These are phyloP conservation scores for Hordeum marinum DNA, from an alignment of 176 grass and related monocot genomes.

Conservation along the genomic window DNA sequence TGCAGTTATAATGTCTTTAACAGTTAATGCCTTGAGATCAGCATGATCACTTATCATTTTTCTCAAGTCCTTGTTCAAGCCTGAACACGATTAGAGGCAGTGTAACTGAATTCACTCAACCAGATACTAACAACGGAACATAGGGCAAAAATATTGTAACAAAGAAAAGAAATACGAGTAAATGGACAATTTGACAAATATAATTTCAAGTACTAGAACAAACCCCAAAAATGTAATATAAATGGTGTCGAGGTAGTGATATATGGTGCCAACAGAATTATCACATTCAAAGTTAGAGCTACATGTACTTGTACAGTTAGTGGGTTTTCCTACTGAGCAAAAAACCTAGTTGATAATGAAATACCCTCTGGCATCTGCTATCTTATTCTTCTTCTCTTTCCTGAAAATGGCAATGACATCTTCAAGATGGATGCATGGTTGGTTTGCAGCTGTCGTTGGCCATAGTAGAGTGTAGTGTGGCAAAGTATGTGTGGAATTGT, in stretches of 20 bases:
- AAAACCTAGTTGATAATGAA: conserved; percentile 3
- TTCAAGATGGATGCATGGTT: neutral
- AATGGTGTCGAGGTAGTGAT: neutral
- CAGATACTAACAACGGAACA: neutral
- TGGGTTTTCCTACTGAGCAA: neutral
- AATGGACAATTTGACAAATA: neutral
- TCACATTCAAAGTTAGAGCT: neutral
- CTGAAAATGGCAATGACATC: neutral
- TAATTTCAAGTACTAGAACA: neutral
- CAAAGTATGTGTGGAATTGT: no score
- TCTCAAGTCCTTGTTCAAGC: conserved; percentile 92
- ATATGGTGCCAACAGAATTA: neutral
- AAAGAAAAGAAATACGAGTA: neutral
- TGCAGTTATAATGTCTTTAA: conserved; percentile 69
- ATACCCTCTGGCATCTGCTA: neutral
- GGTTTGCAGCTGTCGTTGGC: neutral
- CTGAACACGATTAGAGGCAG: conserved; percentile 21
- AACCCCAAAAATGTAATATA: neutral
- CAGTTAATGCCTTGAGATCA: conserved; percentile 71
- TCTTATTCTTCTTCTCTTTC: neutral
- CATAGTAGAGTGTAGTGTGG: no score
- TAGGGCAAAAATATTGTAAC: neutral
- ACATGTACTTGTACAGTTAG: neutral
- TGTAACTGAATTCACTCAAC: neutral
- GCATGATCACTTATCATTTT: conserved; percentile 73